phyloP scores from a whole-genome alignment of 1,284 basidiomycete species.

The Heterobasidion occidentale region DNA sequence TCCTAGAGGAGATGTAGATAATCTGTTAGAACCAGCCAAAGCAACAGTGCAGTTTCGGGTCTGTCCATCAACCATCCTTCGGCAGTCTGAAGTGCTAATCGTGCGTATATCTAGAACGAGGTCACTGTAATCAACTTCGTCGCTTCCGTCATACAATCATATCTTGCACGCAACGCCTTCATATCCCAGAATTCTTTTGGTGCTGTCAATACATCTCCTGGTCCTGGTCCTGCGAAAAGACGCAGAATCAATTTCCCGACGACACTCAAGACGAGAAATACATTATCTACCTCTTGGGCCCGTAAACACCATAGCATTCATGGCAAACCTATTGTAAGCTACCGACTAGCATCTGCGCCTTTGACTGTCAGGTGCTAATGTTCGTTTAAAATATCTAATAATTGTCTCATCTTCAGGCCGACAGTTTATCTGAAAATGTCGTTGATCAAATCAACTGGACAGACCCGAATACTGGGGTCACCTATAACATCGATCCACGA shows the following conservation, averaged over 20 bases:
- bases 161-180: slow-evolving; percentile 64
- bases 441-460: slow-evolving; percentile 40
- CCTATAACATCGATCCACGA: slow-evolving; percentile 60
- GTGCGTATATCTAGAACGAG: slow-evolving; percentile 36
- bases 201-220: neutral
- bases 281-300: neutral
- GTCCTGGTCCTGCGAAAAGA: no score
- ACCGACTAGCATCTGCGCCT: neutral
- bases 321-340: neutral
- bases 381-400: neutral
- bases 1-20: slow-evolving; percentile 62
- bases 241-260: no score
- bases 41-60: slow-evolving; percentile 62
- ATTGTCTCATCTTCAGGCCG: neutral
- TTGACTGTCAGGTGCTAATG: neutral
- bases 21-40: slow-evolving; percentile 74
- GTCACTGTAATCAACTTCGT: slow-evolving; percentile 47
- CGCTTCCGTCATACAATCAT: slow-evolving; percentile 49
- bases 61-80: slow-evolving; percentile 11
- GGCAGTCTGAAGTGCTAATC: neutral
- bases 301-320: neutral
- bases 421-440: neutral
- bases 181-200: slow-evolving; percentile 5
- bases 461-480: slow-evolving; percentile 58
- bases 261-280: no score